Evolutionary conservation across 345 rosid species (phyloP).

Genomic region (Boechera stricta): DNA sequence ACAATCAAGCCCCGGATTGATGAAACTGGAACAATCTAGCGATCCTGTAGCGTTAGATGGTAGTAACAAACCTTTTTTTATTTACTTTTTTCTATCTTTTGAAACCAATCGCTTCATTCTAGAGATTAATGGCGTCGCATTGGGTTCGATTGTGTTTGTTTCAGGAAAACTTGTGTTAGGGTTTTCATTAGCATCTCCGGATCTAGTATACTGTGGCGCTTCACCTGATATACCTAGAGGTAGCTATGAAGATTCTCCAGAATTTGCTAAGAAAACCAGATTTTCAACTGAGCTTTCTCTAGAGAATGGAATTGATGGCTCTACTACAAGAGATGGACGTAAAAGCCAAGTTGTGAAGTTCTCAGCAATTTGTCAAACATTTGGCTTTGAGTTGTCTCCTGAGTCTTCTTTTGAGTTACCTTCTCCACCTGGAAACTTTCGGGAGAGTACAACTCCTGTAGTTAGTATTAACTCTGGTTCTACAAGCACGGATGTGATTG

Average conservation of each 20-base stretch:
- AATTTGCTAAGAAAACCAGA: constrained; percentile 42
- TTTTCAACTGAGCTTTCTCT: constrained; percentile 73
- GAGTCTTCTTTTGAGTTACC: constrained; percentile 86
- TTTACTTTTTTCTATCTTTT: neutral
- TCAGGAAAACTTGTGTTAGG: constrained; percentile 69
- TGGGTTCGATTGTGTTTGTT: constrained; percentile 28
- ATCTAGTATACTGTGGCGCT: constrained; percentile 71
- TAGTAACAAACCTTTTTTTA: neutral
- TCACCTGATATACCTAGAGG: constrained; percentile 67
- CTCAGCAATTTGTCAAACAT: constrained; percentile 67
- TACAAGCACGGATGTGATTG: constrained; percentile 36
- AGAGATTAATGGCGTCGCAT: neutral
- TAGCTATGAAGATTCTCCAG: constrained; percentile 54
- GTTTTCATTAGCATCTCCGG: constrained; percentile 72
- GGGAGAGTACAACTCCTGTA: constrained; percentile 35
- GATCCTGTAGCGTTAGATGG: constrained; percentile 39
- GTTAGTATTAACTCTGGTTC: constrained; percentile 58
- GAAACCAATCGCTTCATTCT: neutral
- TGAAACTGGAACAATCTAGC: constrained; percentile 10
- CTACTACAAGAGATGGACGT: constrained; percentile 37
- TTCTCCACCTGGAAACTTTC: constrained; percentile 42
- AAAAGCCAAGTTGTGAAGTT: constrained; percentile 64
- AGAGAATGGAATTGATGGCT: constrained; percentile 68
- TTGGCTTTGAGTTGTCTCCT: constrained; percentile 61
- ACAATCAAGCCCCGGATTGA: constrained; percentile 34